Percentiles rank a stretch among this genome's conserved stretches.
phyloP scores from a whole-genome alignment of 108 stramenopile genomes.

The Ochromonas danica region DNA sequence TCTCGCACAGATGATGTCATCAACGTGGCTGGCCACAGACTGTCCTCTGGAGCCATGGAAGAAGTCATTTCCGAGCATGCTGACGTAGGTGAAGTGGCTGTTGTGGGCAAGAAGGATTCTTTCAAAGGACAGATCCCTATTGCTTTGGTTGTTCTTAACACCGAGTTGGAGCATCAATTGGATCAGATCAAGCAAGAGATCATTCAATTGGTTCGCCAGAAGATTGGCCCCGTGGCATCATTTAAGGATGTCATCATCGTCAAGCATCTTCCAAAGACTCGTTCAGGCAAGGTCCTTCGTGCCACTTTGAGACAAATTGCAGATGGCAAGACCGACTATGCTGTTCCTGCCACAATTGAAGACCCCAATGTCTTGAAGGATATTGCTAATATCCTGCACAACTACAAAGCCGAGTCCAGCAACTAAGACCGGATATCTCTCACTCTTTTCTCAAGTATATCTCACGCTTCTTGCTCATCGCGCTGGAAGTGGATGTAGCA shows the following conservation, averaged over 20 bases:
- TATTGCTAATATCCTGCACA: neutral
- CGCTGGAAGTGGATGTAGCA: no score
- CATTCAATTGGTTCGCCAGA: constrained; percentile 58
- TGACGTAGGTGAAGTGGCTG: constrained; percentile 67
- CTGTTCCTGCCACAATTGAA: constrained; percentile 70
- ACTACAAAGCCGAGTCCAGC: no score
- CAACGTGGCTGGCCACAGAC: constrained; percentile 68
- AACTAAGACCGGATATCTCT: no score
- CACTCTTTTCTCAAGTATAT: no score
- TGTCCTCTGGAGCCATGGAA: constrained; percentile 68
- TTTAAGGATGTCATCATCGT: constrained; percentile 63
- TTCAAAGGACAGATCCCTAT: constrained; percentile 71
- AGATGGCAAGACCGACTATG: constrained; percentile 55
- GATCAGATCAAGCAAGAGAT: constrained; percentile 58
- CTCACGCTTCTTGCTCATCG: no score
- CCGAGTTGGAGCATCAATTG: constrained; percentile 26
- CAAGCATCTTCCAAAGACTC: constrained; percentile 69
- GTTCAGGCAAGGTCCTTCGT: constrained; percentile 69
- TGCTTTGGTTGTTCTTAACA: constrained; percentile 61
- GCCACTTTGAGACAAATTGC: constrained; percentile 67
- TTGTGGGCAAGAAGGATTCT: constrained; percentile 62
- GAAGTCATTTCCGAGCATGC: constrained; percentile 49
- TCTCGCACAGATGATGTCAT: constrained; percentile 71
- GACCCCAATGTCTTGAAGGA: constrained; percentile 61
- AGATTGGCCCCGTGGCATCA: constrained; percentile 65